phyloP scores from a whole-genome alignment of 768 basidiomycete genomes.

The Kockovaella imperatae region DNA sequence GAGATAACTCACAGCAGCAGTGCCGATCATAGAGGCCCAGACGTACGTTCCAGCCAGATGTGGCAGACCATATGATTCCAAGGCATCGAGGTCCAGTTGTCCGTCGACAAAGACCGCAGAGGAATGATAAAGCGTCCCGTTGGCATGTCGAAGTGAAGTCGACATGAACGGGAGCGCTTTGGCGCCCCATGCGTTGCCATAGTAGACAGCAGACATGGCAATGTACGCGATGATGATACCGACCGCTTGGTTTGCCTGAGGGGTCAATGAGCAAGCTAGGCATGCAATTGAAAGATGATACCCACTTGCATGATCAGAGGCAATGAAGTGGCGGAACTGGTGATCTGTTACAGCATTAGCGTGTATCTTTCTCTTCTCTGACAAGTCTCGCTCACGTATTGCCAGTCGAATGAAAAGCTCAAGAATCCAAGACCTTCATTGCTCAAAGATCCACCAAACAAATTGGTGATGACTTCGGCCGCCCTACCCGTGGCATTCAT shows the following conservation, averaged over 20 bases:
- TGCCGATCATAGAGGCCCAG: constrained; percentile 2
- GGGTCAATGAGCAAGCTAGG: background rate
- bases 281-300: too few relatives aligned
- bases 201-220: constrained; percentile 55
- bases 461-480: constrained; percentile 2
- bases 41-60: constrained; percentile 49
- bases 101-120: constrained; percentile 52
- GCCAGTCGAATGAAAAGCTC: constrained; percentile 9
- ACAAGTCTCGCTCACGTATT: constrained; percentile 3
- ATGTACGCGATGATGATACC: constrained; percentile 54
- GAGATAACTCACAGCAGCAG: constrained; percentile 9
- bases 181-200: constrained; percentile 58
- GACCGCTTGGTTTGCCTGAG: constrained; percentile 54
- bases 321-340: constrained; percentile 1
- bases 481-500: constrained; percentile 2
- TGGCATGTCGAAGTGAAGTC: constrained; percentile 53
- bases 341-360: constrained; percentile 3
- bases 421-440: constrained; percentile 10
- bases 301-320: background rate
- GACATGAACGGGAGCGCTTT: constrained; percentile 57
- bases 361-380: background rate
- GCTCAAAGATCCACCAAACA: constrained; percentile 7
- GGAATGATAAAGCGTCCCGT: constrained; percentile 56
- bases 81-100: constrained; percentile 55
- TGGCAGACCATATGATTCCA: constrained; percentile 52